Base-by-base conservation (phyloP, 306 rosid genomes). In the Medicago ruthenica region DNA sequence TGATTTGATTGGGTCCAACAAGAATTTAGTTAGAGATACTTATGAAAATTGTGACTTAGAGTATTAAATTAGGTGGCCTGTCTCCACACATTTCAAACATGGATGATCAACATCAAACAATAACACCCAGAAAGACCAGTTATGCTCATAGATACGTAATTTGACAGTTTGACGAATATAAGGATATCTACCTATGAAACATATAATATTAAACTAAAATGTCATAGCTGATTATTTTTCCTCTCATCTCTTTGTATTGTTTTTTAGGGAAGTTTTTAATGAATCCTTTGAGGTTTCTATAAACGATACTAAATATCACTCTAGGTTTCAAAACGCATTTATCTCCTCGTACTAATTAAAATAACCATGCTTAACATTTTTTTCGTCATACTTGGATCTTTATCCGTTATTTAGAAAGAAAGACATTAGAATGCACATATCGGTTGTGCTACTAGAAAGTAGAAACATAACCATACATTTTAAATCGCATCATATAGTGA, bases 21-120 rank as follows among this genome's bases (percentile, higher is more conserved):
- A 74, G 86, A 84, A 79, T 88, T 85, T 62, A 82, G 87, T 88
- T 86, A 82, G 83, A 84, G 80, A 75, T 75, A 77, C 74, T 83
- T 37, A 83, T 79, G 75, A 70, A 70, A 66, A 79, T 48, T 61
- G 71, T 17, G 77, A 55, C 51, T 24, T 61, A 61, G 4, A 61
- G 79, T 44, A 44, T 73, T 79, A n/a, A 82, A 76, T 81, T 86
- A 87, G 92, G 85, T 84, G 82, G 85, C 81, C 85, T 22, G 75
- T 87, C 88, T 67, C 67, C 17, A 44, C 63, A 71, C 21, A 81
- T 65, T 71, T 81, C 79, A 81, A 80, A 68, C 81, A 66, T 74
- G 79, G 83, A 84, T 70, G 64, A 84, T 78, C 79, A 67, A 67
- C 24, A 64, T 3, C 15, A 51, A 72, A 50, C 70, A 12, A 44